These are phyloP conservation scores for Blastobotrys ciferrii DNA, from an alignment of 1,139 yeast genomes.

Conservation along the genomic window DNA sequence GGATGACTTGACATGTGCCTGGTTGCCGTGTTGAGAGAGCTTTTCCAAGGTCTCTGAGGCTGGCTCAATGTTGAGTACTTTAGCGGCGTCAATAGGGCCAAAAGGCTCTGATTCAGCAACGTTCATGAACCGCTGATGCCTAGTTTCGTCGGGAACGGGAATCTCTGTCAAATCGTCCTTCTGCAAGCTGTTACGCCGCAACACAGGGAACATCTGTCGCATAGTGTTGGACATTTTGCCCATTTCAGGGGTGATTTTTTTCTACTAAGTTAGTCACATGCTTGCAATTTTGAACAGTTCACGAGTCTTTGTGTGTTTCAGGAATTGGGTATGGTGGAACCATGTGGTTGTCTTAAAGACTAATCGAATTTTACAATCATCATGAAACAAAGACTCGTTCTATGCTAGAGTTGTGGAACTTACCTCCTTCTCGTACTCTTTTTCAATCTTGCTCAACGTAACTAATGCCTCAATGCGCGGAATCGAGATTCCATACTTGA, in stretches of 20 bases:
- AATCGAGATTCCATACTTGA: constrained; percentile 74
- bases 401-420: constrained; percentile 37
- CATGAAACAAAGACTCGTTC: constrained; percentile 33
- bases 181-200: constrained; percentile 34
- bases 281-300: neutral
- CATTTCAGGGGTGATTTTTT: constrained; percentile 31
- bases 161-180: constrained; percentile 64
- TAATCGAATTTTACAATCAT: constrained; percentile 59
- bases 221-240: constrained; percentile 47
- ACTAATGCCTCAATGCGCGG: constrained; percentile 85
- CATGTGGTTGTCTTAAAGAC: constrained; percentile 74
- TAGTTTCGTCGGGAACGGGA: constrained; percentile 84
- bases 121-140: constrained; percentile 78
- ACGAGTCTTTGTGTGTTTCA: neutral
- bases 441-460: constrained; percentile 63
- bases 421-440: constrained; percentile 59
- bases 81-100: constrained; percentile 96
- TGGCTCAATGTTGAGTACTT: constrained; percentile 75
- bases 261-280: constrained; percentile 18
- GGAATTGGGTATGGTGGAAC: constrained; percentile 46
- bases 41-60: constrained; percentile 73
- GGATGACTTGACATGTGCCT: constrained; percentile 14
- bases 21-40: constrained; percentile 52
- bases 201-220: constrained; percentile 81
- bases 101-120: constrained; percentile 96